Conservation (phyloP, 2,329 filamentous ascomycete genomes). For the Tolypocladium nubicola region DNA sequence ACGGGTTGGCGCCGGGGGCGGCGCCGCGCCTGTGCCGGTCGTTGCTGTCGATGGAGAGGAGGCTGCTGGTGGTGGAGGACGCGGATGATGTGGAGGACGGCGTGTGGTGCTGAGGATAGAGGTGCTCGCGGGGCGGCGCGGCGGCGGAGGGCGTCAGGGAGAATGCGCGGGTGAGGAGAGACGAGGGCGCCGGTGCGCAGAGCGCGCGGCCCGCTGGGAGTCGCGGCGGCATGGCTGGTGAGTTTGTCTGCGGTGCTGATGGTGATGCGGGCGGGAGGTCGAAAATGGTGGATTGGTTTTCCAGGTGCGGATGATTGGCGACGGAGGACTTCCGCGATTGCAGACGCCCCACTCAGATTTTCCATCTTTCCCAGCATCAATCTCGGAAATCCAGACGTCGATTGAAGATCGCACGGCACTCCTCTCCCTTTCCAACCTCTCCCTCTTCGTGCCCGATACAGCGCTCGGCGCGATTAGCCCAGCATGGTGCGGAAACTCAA, state of each 20-base stretch:
- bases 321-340: not conserved
- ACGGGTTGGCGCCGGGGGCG: not conserved
- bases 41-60: constrained; percentile 11
- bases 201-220: not conserved
- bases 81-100: not conserved
- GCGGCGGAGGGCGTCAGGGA: constrained; percentile 16
- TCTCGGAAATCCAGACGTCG: not conserved
- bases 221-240: constrained; percentile 3
- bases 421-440: not conserved
- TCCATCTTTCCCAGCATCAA: not conserved
- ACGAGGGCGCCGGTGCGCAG: constrained; percentile 1
- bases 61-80: constrained; percentile 11
- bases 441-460: not conserved
- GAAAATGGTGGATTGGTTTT: constrained; percentile 2
- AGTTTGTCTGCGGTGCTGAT: not conserved
- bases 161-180: constrained; percentile 15
- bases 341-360: not conserved
- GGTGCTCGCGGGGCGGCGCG: constrained; percentile 11
- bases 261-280: not conserved
- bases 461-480: constrained; percentile 4
- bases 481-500: constrained; percentile 93
- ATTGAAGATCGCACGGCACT: not conserved
- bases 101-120: constrained; percentile 2
- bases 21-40: constrained; percentile 7
- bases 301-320: not conserved